Evolutionary conservation across 768 basidiomycete genomes (phyloP), one percentile per base, ranked within the genome.

Genomic region (Trametes cingulata): DNA sequence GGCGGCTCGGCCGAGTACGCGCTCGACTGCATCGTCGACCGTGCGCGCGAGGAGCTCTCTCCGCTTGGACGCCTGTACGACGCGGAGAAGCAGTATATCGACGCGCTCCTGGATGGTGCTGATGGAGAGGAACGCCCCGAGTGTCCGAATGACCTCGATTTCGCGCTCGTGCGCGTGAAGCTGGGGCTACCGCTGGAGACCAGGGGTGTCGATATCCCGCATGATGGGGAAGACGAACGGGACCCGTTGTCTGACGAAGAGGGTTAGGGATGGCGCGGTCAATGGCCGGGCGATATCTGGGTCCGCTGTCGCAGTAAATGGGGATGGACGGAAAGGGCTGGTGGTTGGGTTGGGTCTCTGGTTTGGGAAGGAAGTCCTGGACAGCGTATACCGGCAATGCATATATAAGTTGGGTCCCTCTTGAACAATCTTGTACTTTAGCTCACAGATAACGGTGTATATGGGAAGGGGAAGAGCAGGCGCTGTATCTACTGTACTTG

Each of bases 81-180:
- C 50, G 58, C 60, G 13, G 63, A 67, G n/a, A 42, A 60, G 12
- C 70, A 58, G 61, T 63, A 58, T 56, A 58, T 63, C 51, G 61
- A 63, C 45, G 52, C 27, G 39, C 47, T 63, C 20, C 52, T 63
- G 22, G 47, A 52, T 5, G 40, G 55, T 37, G 45, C 17, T 41
- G 42, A 55, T 33, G 53, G 53, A 36, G 63, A 58, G 25, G 69
- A 67, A 33, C 56, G 69, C n/a, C 52, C 59, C 2, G 68, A 61
- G 51, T 74, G 74, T 46, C 63, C 55, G 35, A 72, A 75, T 52
- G 72, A 75, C 58, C 47, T 72, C 41, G 69, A 71, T 57, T 73
- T 75, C 52, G 52, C 56, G 46, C 52, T 72, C 14, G 72, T 74
- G 29, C 64, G 72, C 35, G 52, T 29, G 41, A 65, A 62, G 68